These are phyloP conservation scores for Fusarium begoniae DNA, from an alignment of 2,329 filamentous ascomycete genomes.

Conservation along the genomic window DNA sequence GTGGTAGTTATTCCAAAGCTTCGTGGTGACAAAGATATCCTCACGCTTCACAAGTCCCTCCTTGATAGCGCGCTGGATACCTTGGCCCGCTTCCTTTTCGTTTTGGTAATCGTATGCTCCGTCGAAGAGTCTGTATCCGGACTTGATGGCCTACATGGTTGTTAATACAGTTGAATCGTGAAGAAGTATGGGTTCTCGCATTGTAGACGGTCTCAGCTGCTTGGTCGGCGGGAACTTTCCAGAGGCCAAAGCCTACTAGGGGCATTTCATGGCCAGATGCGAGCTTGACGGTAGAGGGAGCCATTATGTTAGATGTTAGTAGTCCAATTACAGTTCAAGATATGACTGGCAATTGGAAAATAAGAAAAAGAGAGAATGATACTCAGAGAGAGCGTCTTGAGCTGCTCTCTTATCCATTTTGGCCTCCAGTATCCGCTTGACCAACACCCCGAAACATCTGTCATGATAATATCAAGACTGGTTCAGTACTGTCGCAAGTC, in stretches of 20 bases:
- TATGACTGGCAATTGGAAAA: background rate
- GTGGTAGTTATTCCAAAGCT: conserved; percentile 92
- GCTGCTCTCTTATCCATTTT: conserved; percentile 8
- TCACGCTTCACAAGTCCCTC: conserved; percentile 72
- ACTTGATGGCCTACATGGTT: conserved; percentile 55
- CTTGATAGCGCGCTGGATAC: conserved; percentile 64
- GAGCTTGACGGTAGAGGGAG: conserved; percentile 35
- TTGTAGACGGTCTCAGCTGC: conserved; percentile 70
- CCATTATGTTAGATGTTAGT: conserved; percentile 19
- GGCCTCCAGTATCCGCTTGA: background rate
- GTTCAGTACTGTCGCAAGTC: background rate
- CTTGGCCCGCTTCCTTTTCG: conserved; percentile 71
- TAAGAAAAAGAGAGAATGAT: background rate
- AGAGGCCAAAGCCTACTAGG: conserved; percentile 69
- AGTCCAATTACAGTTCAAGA: background rate
- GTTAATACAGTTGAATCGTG: background rate
- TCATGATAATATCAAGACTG: background rate
- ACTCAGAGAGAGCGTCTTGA: background rate
- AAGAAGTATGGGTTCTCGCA: background rate
- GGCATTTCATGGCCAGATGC: conserved; percentile 41
- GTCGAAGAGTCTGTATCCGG: conserved; percentile 63
- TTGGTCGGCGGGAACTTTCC: conserved; percentile 67
- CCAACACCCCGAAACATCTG: background rate
- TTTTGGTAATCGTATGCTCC: conserved; percentile 69
- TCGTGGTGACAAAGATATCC: conserved; percentile 89